These are phyloP conservation scores for Suhomyces yuchorum DNA, from an alignment of 1,139 yeast species.

Conservation along the genomic window DNA sequence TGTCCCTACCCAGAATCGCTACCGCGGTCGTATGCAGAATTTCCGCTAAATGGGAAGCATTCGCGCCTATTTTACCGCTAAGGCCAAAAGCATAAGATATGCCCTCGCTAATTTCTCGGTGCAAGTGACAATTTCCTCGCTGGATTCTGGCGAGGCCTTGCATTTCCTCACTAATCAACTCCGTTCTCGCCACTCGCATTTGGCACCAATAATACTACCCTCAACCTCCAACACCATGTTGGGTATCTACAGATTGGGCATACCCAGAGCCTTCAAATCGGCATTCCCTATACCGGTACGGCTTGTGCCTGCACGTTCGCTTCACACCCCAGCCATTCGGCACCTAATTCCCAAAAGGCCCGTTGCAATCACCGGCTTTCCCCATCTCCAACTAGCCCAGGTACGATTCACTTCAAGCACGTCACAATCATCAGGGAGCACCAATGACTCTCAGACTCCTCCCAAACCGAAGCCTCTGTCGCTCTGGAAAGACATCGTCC, in stretches of 20 bases:
- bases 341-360: background rate
- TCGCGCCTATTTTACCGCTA: too few relatives aligned
- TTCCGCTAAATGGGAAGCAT: too few relatives aligned
- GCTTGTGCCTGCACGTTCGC: slow-evolving; percentile 2
- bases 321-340: background rate
- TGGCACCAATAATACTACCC: background rate
- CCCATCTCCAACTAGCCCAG: background rate
- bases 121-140: background rate
- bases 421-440: background rate
- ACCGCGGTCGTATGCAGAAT: background rate
- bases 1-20: too few relatives aligned
- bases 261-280: background rate
- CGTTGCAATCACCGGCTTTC: background rate
- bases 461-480: slow-evolving; percentile 5
- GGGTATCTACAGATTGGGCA: slow-evolving; percentile 9
- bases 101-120: background rate
- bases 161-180: background rate
- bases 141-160: background rate
- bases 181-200: slow-evolving; percentile 1
- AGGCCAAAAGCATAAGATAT: background rate
- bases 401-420: slow-evolving; percentile 6
- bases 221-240: slow-evolving; percentile 5
- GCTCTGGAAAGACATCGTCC: slow-evolving; percentile 10
- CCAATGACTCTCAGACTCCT: background rate
- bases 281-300: background rate